Conservation (phyloP, 2,329 filamentous ascomycete genomes). For the Didymella sp. region DNA sequence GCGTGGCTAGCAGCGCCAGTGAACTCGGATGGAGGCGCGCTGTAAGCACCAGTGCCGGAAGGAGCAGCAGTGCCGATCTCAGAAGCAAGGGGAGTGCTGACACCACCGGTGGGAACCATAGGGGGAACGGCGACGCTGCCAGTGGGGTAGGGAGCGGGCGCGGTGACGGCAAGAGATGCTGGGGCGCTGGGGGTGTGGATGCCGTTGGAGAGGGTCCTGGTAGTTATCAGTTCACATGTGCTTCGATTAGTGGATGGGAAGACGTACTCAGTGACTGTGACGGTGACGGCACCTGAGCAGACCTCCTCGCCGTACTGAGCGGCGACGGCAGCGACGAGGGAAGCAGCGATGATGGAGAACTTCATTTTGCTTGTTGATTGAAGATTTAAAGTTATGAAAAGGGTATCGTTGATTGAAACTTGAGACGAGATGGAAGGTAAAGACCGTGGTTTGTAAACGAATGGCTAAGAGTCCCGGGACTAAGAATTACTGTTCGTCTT, state of each 20-base stretch:
- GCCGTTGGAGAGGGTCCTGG: constrained; percentile 23
- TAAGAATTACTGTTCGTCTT: constrained; percentile 17
- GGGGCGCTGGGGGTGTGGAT: constrained; percentile 35
- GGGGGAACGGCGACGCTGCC: constrained; percentile 18
- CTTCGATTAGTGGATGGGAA: background rate
- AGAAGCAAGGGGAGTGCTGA: constrained; percentile 18
- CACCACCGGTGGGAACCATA: constrained; percentile 27
- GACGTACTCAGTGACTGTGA: constrained; percentile 42
- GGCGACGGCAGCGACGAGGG: constrained; percentile 36
- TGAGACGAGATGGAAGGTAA: constrained; percentile 16
- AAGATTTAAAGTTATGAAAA: constrained; percentile 1
- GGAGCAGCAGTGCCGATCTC: constrained; percentile 26
- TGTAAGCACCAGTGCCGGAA: constrained; percentile 33
- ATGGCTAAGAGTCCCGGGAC: constrained; percentile 16
- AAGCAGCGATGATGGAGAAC: constrained; percentile 40
- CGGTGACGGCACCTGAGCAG: constrained; percentile 33
- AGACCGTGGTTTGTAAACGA: constrained; percentile 16
- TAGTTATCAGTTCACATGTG: constrained; percentile 6
- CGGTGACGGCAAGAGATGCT: constrained; percentile 28
- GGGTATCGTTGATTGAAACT: constrained; percentile 12
- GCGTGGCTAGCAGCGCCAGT: constrained; percentile 42
- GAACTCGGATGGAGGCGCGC: constrained; percentile 36
- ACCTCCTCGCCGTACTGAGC: constrained; percentile 29
- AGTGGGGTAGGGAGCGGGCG: constrained; percentile 39
- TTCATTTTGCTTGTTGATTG: constrained; percentile 33